phyloP scores from a whole-genome alignment of 805 yeast species.

The Pichia exigua region DNA sequence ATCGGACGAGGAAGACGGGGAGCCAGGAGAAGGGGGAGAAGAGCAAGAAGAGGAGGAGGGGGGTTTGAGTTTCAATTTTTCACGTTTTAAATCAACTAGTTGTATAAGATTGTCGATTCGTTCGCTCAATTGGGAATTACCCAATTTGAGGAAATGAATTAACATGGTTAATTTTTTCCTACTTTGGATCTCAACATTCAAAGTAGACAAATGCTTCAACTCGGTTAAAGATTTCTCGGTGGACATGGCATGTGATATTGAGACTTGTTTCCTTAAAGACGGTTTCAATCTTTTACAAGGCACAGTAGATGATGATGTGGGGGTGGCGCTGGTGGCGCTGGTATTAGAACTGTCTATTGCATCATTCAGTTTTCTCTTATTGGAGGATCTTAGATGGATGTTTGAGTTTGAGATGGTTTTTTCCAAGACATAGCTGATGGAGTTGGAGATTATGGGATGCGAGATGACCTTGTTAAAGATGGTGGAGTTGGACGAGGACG shows the following conservation, averaged over 20 bases:
- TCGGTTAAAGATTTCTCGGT: conserved; percentile 28
- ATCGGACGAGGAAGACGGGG: conserved; percentile 8
- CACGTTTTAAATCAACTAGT: conserved; percentile 21
- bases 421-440: conserved; percentile 31
- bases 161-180: conserved; percentile 71
- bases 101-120: conserved; percentile 49
- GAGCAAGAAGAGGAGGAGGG: background rate
- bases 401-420: conserved; percentile 27
- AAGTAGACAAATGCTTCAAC: conserved; percentile 27
- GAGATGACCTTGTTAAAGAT: conserved; percentile 31
- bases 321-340: too few relatives aligned
- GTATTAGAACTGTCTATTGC: too few relatives aligned
- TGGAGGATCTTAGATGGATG: conserved; percentile 13
- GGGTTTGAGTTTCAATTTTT: conserved; percentile 1
- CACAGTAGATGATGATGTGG: too few relatives aligned
- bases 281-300: conserved; percentile 20
- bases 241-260: conserved; percentile 24
- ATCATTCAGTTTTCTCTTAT: background rate
- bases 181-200: conserved; percentile 48
- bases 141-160: conserved; percentile 69
- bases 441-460: conserved; percentile 30
- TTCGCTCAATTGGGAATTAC: conserved; percentile 65
- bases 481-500: conserved; percentile 10
- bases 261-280: conserved; percentile 16
- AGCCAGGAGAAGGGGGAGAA: background rate